phyloP scores from a whole-genome alignment of 495 filamentous ascomycete species.

The Penicillium arizonense region DNA sequence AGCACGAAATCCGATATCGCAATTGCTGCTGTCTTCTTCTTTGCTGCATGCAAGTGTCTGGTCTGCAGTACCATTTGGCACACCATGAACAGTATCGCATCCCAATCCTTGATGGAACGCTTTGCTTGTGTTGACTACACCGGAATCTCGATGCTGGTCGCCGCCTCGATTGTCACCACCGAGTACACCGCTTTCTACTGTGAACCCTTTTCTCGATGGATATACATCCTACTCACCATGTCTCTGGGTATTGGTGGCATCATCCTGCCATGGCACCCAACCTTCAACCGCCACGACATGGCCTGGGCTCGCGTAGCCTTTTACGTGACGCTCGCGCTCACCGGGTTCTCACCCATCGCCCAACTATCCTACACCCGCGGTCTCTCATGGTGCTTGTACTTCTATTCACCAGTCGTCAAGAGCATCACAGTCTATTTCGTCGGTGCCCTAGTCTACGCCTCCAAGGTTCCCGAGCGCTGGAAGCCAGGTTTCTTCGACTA shows the following conservation, averaged over 20 bases:
- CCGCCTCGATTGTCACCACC: conserved; percentile 95
- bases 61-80: conserved; percentile 97
- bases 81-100: conserved; percentile 93
- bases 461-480: conserved; percentile 91
- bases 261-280: conserved; percentile 94
- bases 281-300: conserved; percentile 91
- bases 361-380: conserved; percentile 80
- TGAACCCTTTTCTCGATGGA: conserved; percentile 82
- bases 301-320: conserved; percentile 89
- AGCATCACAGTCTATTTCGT: conserved; percentile 80
- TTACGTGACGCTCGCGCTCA: conserved; percentile 84
- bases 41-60: conserved; percentile 93
- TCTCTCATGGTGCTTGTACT: conserved; percentile 69
- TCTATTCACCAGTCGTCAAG: conserved; percentile 88
- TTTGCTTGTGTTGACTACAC: conserved; percentile 99
- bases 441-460: conserved; percentile 88
- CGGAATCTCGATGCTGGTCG: conserved; percentile 93
- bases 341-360: conserved; percentile 83
- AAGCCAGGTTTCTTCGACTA: conserved; percentile 92
- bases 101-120: conserved; percentile 84
- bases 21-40: conserved; percentile 93
- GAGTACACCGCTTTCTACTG: conserved; percentile 99
- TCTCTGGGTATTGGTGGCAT: conserved; percentile 81
- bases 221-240: conserved; percentile 81
- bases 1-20: conserved; percentile 85